Evolutionary conservation across 805 yeast genomes (phyloP), one percentile per base, ranked within the genome.

Genomic region (Candida tammaniensis): DNA sequence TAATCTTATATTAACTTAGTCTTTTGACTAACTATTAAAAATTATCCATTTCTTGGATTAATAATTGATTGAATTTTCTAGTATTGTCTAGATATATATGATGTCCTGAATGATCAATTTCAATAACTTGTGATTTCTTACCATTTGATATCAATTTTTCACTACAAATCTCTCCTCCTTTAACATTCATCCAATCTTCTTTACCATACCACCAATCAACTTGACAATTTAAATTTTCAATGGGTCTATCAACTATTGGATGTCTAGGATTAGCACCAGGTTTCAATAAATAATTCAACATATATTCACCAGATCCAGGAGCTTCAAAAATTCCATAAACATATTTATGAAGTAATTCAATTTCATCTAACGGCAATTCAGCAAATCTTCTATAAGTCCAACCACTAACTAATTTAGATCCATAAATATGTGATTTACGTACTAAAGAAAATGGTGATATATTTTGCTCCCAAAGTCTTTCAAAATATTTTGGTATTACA

Each of bases 231-330:
- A 82, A 56, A 15, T 68, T 60, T 19, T 72, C 59, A 10, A 82
- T 67, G 2, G 64, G 68, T 14, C 84, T 57, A 12, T 64, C 68
- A 4, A 57, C 45, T 34, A 91, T 62, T 1, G 98, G 95, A 47
- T 73, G 63, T 42, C 96, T 68, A 1, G 97, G 95, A 31, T 78
- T 76, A 0, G 95, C 98, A 3, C 98, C 98, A 5, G 96, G 95
- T 0, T 86, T 89, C 16, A 91, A 62, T 13, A 88, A 66, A 51
- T 82, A 84, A 46, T 86, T 84, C 44, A 93, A 65, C 68, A 91
- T 80, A 55, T 91, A 91, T 60, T 91, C 98, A 5, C 98, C 98
- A 0, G 94, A 85, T 0, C 98, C 98, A 3, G 70, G 76, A 6
- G 86, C 82, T 44, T 81, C 85, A 68, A 93, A 93, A 9, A 89